Evolutionary conservation across 495 filamentous ascomycete genomes (phyloP), one percentile per base, ranked within the genome.

Genomic region (Terfezia boudieri): DNA sequence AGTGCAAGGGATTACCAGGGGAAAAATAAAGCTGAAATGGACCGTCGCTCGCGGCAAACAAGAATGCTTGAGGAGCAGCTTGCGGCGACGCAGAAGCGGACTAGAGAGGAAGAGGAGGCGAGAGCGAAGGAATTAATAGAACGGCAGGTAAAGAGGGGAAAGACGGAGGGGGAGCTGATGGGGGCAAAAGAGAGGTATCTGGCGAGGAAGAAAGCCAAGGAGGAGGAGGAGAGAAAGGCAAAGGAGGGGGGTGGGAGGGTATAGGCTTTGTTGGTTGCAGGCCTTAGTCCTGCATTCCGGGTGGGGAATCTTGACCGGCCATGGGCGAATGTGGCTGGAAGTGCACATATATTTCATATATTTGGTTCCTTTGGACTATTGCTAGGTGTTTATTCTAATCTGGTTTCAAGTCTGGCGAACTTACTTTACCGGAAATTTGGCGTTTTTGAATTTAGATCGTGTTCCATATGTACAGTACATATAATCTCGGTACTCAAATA

Each of bases 121-220:
- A 82, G 83, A 55, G 67, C 68, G 61, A 68, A 74, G 63, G 81
- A 80, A 69, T 64, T 78, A 54, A 62, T 81, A 23, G 84, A 86
- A 61, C 73, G 85, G 53, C 76, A 77, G 51, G 74, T 73, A 48
- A 94, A 92, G 75, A 81, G 74, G 56, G 67, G 67, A 49, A 82
- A 82, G 67, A 51, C 49, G 7, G 76, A 81, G 55, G 71, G 71
- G 20, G 90, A 98, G 60, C 83, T 96, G 35, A 81, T 73, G 64
- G 83, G 83, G 64, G 88, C 88, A 8, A 82, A 78, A 66, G 88
- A 94, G 71, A 73, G 88, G 57, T 95, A 87, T 66, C 67, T 95
- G 59, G 82, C 83, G 54, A 71, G 88, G 65, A 94, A 93, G 71
- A 75, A 70, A 58, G 83, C 84, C 58, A 77, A 80, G n/a, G 84